Evolutionary conservation across 176 grass and related monocot genomes (phyloP), one percentile per base, ranked within the genome.

Genomic region (Rhynchospora pubera): DNA sequence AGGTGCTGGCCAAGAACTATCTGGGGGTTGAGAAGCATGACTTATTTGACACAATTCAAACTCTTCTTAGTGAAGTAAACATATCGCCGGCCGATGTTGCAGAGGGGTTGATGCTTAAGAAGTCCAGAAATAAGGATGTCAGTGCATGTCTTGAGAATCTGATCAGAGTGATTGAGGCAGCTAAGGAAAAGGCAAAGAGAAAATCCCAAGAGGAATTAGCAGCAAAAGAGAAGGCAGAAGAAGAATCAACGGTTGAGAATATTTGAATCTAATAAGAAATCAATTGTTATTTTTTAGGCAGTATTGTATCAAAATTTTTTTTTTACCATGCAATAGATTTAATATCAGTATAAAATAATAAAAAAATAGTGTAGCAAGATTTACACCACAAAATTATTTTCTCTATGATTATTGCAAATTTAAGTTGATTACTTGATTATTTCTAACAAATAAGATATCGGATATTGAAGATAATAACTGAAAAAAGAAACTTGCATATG

Each of bases 51-150:
- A 26, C 13, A 6, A 63, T 90, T 1, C 48, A 14, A 59, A 9
- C 2, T 5, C 53, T 86, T 11, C 43, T 86, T 12, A 53, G 43
- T 14, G 80, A 84, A 39, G 84, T 84, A 7, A 75, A 68, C 12
- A 86, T 90, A 5, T 79, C 84, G 6, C 88, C 88, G 18, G 80
- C 88, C 0, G 88, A 90, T 62, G 88, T 90, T 53, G 88, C 88
- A 1, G 88, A 86, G 64, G 83, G 72, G 23, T 42, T 90, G 72
- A 90, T 90, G 64, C 63, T 26, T 2, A 86, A 57, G 0, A 64
- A 21, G 45, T 12, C 50, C n/a, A 83, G 50, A 6, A 83, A 30
- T 7, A 65, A 79, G 0, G 74, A 81, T 26, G 63, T 68, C 0
- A 45, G 11, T 0, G 12, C 66, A 11, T 84, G 84, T 30, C 84